Conservation (phyloP, 805 yeast species). For the Starmera caribaea region DNA sequence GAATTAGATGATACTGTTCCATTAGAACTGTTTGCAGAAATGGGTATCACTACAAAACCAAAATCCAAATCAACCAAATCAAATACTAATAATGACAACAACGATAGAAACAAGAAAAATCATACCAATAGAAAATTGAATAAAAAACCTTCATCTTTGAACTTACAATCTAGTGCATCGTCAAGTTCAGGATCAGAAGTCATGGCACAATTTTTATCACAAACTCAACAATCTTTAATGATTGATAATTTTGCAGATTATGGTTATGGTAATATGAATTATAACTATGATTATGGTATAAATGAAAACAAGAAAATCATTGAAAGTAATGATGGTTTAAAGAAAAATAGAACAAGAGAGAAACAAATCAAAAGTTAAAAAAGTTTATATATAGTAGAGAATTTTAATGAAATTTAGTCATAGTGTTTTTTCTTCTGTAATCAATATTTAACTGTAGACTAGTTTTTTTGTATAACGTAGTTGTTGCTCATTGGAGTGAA, state of each 20-base stretch:
- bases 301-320: too few species aligned
- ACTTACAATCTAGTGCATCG: neutral
- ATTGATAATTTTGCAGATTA: too few species aligned
- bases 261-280: too few species aligned
- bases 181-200: conserved; percentile 53
- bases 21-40: conserved; percentile 12
- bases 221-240: conserved; percentile 52
- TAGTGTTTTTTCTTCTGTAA: too few species aligned
- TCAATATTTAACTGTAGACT: too few species aligned
- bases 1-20: conserved; percentile 10
- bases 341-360: too few species aligned
- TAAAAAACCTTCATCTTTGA: neutral
- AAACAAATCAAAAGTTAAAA: neutral
- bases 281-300: too few species aligned
- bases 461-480: too few species aligned
- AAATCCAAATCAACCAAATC: neutral
- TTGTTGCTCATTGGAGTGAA: too few species aligned
- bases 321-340: too few species aligned
- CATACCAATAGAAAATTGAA: neutral
- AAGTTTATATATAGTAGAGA: too few species aligned
- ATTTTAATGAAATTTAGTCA: too few species aligned
- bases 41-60: conserved; percentile 13
- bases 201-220: conserved; percentile 73
- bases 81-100: neutral
- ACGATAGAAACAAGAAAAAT: neutral